A percentile compares a stretch with the other conserved stretches of the same genome.
These are phyloP conservation scores for Penicillium decumbens DNA, from an alignment of 2,329 filamentous ascomycete genomes.

Conservation along the genomic window DNA sequence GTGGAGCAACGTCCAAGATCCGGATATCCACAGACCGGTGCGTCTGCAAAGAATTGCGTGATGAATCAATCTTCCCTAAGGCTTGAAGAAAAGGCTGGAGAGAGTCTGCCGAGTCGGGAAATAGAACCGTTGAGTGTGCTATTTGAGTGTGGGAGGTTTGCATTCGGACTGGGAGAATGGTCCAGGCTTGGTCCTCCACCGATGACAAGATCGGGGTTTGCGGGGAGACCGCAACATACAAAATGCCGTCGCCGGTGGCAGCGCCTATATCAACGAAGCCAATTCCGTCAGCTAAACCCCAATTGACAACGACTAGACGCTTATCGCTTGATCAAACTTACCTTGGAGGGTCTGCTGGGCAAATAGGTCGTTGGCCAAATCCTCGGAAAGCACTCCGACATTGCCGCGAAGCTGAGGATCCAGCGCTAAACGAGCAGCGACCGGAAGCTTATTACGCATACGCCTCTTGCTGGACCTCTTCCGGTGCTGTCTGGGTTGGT, in stretches of 20 bases:
- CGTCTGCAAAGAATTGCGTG: conserved; percentile 66
- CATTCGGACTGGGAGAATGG: conserved; percentile 69
- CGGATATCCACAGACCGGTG: conserved; percentile 78
- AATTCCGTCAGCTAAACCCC: conserved; percentile 5
- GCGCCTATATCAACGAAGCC: conserved; percentile 10
- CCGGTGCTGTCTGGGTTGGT: conserved; percentile 50
- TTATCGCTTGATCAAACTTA: conserved; percentile 21
- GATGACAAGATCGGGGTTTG: conserved; percentile 40
- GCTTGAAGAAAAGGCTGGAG: conserved; percentile 74
- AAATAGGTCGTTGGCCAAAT: conserved; percentile 77
- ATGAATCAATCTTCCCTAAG: conserved; percentile 68
- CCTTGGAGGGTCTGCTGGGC: conserved; percentile 54
- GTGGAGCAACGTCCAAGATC: conserved; percentile 71
- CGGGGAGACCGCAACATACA: conserved; percentile 47
- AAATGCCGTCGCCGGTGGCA: conserved; percentile 29
- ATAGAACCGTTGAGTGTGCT: conserved; percentile 70
- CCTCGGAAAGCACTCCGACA: conserved; percentile 77
- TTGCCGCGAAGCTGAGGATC: conserved; percentile 83
- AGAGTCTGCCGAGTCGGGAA: conserved; percentile 66
- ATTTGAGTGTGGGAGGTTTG: conserved; percentile 54
- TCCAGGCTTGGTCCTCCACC: conserved; percentile 68
- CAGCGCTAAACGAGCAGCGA: conserved; percentile 74
- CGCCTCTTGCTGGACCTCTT: conserved; percentile 45
- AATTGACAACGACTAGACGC: not conserved
- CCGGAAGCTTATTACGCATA: conserved; percentile 61